A percentile compares a stretch with the other conserved stretches of the same genome.
phyloP scores from a whole-genome alignment of 371 early-diverging fungal genomes.

The Apophysomyces ossiformis region DNA sequence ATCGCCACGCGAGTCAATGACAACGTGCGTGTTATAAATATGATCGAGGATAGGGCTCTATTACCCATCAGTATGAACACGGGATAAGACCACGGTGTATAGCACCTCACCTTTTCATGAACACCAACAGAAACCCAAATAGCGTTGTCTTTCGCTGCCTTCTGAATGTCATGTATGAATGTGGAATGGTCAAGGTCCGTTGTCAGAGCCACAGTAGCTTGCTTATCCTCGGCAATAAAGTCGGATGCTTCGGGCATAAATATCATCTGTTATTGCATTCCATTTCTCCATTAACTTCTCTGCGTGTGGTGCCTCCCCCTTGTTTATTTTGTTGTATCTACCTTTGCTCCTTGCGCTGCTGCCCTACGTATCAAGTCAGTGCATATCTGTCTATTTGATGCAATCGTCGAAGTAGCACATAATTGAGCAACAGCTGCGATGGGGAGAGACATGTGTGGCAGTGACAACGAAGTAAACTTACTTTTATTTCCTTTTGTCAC shows the following conservation, averaged over 20 bases:
- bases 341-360: conserved; percentile 63
- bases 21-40: conserved; percentile 73
- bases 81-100: background rate
- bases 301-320: background rate
- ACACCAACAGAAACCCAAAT: conserved; percentile 84
- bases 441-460: background rate
- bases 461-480: background rate
- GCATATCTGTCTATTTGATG: conserved; percentile 57
- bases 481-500: no score
- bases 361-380: conserved; percentile 60
- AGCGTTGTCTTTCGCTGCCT: conserved; percentile 56
- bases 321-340: conserved; percentile 5
- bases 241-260: conserved; percentile 89
- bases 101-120: conserved; percentile 62
- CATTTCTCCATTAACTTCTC: background rate
- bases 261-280: conserved; percentile 56
- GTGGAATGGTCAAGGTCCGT: conserved; percentile 41
- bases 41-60: background rate
- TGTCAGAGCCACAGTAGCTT: conserved; percentile 56
- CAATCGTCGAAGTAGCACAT: conserved; percentile 59
- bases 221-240: conserved; percentile 66
- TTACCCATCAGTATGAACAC: background rate
- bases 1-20: conserved; percentile 66
- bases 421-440: conserved; percentile 68
- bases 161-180: conserved; percentile 63